Conservation (phyloP, 2,329 filamentous ascomycete species). For the Talaromyces sp. region DNA sequence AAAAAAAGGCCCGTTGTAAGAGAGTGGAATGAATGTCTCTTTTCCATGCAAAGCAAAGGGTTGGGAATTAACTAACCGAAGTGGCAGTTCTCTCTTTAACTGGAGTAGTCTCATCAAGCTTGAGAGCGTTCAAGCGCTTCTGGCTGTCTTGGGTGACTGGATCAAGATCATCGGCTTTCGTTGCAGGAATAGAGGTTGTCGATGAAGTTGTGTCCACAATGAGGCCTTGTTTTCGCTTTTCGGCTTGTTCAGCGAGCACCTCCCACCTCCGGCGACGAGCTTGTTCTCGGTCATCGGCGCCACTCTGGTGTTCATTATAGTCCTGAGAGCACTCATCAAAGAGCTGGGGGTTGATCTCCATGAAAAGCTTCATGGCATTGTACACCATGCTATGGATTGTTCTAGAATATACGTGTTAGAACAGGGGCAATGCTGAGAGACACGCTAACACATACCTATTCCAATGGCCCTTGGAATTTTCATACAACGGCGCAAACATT, state of each 20-base stretch:
- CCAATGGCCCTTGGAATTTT: constrained; percentile 99
- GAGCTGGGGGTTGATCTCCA: constrained; percentile 98
- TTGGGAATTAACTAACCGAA: constrained; percentile 42
- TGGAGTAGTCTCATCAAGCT: constrained; percentile 65
- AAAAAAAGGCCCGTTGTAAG: constrained; percentile 19
- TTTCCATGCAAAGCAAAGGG: constrained; percentile 24
- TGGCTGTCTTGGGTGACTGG: constrained; percentile 76
- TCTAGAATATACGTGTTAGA: constrained; percentile 48
- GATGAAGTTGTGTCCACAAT: constrained; percentile 32
- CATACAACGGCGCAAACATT: constrained; percentile 97
- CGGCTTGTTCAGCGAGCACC: constrained; percentile 73
- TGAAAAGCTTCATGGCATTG: constrained; percentile 99
- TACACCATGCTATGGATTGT: constrained; percentile 99
- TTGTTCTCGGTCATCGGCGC: constrained; percentile 76
- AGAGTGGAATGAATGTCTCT: not conserved
- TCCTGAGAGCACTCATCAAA: constrained; percentile 99
- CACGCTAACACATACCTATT: constrained; percentile 49
- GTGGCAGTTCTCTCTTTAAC: constrained; percentile 53
- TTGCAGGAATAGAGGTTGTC: constrained; percentile 28
- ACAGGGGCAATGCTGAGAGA: not conserved
- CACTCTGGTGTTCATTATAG: constrained; percentile 95
- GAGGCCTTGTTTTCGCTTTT: constrained; percentile 57
- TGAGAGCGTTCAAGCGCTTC: constrained; percentile 82
- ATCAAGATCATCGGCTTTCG: constrained; percentile 66
- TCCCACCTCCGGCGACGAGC: constrained; percentile 86